Conservation (phyloP, 2,329 filamentous ascomycete species). For the Calycina herbarum region DNA sequence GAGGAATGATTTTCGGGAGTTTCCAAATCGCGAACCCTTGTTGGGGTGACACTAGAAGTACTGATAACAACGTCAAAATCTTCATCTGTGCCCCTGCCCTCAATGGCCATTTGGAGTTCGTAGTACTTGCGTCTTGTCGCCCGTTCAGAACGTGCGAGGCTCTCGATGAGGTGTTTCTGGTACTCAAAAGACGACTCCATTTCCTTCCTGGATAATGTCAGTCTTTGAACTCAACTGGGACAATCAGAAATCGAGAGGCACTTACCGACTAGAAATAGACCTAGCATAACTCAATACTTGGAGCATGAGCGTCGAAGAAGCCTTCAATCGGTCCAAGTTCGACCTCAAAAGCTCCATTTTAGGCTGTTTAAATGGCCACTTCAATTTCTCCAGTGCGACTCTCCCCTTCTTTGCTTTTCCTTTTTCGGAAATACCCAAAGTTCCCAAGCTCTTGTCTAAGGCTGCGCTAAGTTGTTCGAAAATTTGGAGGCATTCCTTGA, state of each 20-base stretch:
- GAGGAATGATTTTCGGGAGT: background rate
- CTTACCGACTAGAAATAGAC: constrained; percentile 13
- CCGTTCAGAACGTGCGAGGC: constrained; percentile 18
- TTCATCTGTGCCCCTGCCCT: background rate
- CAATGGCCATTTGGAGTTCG: constrained; percentile 9
- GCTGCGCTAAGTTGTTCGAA: constrained; percentile 19
- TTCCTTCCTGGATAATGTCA: constrained; percentile 3
- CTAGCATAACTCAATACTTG: constrained; percentile 21
- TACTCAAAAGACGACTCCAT: constrained; percentile 16
- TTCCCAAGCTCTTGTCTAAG: constrained; percentile 18
- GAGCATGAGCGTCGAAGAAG: constrained; percentile 20
- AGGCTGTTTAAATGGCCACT: constrained; percentile 22
- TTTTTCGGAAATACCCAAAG: constrained; percentile 6
- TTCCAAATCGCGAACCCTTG: background rate
- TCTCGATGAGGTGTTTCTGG: constrained; percentile 19
- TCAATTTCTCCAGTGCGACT: constrained; percentile 16
- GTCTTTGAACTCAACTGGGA: background rate
- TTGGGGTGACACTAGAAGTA: background rate
- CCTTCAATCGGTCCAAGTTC: constrained; percentile 22
- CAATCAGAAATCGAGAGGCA: background rate
- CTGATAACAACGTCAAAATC: background rate
- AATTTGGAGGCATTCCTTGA: constrained; percentile 18
- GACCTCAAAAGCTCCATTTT: constrained; percentile 22
- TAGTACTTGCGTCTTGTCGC: constrained; percentile 15
- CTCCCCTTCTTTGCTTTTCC: constrained; percentile 10